A percentile compares a stretch with the other conserved stretches of the same genome.
Conservation (phyloP, 306 rosid genomes). For the Cucumis cinereus region DNA sequence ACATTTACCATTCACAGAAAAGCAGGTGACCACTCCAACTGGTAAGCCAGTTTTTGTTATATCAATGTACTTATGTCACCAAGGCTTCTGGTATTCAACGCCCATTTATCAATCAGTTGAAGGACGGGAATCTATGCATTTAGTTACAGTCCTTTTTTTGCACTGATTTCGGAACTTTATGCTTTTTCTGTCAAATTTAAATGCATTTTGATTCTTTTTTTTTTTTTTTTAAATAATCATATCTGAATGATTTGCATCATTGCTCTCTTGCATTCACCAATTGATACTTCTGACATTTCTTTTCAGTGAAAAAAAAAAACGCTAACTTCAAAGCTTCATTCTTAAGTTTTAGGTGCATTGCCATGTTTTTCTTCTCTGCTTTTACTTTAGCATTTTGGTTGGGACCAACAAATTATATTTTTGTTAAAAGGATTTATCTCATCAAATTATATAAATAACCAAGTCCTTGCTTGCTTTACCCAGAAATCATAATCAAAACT, state of each 20-base stretch:
- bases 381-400: background rate
- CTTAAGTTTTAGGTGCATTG: background rate
- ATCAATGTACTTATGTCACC: background rate
- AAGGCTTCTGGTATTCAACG: background rate
- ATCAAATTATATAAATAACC: background rate
- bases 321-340: background rate
- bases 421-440: background rate
- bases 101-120: background rate
- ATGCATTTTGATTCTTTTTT: background rate
- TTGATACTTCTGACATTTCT: background rate
- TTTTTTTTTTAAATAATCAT: background rate
- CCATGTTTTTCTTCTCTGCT: background rate
- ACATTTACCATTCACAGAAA: constrained; percentile 93
- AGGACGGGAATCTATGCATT: background rate
- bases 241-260: background rate
- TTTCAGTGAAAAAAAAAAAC: background rate
- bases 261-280: background rate
- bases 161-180: background rate
- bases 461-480: background rate
- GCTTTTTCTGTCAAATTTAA: background rate
- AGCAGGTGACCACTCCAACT: constrained; percentile 86
- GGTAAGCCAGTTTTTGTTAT: constrained; percentile 38
- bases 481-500: background rate
- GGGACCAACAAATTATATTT: background rate
- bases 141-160: background rate